phyloP scores from a whole-genome alignment of 305 asterid genomes.

The Striga hermonthica region DNA sequence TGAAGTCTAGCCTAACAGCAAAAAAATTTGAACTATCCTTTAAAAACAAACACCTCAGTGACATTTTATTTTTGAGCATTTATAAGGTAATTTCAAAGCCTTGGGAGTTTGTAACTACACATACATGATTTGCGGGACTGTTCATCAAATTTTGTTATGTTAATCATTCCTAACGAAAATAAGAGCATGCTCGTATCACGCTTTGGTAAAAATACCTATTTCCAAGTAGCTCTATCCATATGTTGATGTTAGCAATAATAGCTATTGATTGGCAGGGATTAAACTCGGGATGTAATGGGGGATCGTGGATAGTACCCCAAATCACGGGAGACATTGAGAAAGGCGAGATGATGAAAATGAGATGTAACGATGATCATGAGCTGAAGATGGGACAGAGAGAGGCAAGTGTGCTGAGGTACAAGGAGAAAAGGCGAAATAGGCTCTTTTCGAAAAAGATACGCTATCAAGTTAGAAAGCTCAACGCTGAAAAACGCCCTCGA shows the following conservation, averaged over 20 bases:
- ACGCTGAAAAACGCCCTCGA: slow-evolving; percentile 91
- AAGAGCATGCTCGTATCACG: too few species aligned
- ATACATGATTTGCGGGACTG: too few species aligned
- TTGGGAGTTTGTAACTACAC: too few species aligned
- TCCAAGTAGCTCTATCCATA: not conserved
- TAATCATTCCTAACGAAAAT: not conserved
- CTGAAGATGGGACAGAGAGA: slow-evolving; percentile 55
- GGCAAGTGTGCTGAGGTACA: slow-evolving; percentile 79
- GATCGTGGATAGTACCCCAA: slow-evolving; percentile 56
- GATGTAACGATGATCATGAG: slow-evolving; percentile 28
- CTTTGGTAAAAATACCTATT: not conserved
- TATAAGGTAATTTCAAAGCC: too few species aligned
- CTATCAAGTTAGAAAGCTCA: slow-evolving; percentile 77
- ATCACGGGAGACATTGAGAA: slow-evolving; percentile 25
- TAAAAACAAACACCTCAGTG: too few species aligned
- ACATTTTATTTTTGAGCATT: not conserved
- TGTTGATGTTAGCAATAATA: too few species aligned
- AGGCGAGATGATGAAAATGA: slow-evolving; percentile 20
- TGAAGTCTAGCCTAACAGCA: not conserved
- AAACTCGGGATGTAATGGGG: slow-evolving; percentile 35
- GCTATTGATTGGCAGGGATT: slow-evolving; percentile 26
- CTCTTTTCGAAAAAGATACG: slow-evolving; percentile 71
- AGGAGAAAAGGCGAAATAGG: slow-evolving; percentile 73
- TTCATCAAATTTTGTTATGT: too few species aligned
- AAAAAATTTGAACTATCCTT: not conserved